These are phyloP conservation scores for Mycena olivaceomarginata DNA, from an alignment of 768 basidiomycete species.

Conservation along the genomic window DNA sequence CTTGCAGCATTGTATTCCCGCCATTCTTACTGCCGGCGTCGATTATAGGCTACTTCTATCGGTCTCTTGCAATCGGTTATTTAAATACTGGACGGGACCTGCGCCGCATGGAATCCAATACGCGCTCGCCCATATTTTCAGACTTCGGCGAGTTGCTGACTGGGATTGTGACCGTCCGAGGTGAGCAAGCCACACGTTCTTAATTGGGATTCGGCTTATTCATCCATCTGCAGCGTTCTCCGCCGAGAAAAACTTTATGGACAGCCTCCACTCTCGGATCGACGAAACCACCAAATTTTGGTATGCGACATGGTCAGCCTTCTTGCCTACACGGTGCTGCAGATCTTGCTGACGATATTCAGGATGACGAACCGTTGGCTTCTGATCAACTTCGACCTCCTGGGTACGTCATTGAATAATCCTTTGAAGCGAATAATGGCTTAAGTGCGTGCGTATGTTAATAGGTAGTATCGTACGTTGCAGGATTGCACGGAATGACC, in stretches of 20 bases:
- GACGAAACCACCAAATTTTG: conserved; percentile 66
- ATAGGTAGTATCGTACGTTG: too few relatives aligned
- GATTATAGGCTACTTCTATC: too few relatives aligned
- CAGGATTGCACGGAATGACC: too few relatives aligned
- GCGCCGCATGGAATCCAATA: conserved; percentile 94
- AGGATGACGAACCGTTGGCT: conserved; percentile 21
- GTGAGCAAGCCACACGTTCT: conserved; percentile 62
- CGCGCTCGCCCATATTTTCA: conserved; percentile 89
- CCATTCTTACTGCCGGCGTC: too few relatives aligned
- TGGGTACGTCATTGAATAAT: neutral
- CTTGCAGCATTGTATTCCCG: too few relatives aligned
- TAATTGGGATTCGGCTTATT: neutral
- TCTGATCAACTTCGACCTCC: conserved; percentile 32
- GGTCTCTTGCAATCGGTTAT: conserved; percentile 82
- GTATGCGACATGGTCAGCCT: conserved; percentile 70
- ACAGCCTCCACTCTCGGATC: conserved; percentile 78
- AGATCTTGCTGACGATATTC: too few relatives aligned
- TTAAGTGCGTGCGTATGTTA: too few relatives aligned
- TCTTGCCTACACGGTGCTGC: conserved; percentile 62
- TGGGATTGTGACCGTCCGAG: conserved; percentile 91
- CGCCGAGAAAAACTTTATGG: neutral
- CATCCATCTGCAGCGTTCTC: neutral
- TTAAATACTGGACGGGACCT: conserved; percentile 89
- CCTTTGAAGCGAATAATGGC: too few relatives aligned
- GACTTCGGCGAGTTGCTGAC: conserved; percentile 87